Evolutionary conservation across 352 stramenopile genomes (phyloP).

Genomic region (Phytophthora fragariae): DNA sequence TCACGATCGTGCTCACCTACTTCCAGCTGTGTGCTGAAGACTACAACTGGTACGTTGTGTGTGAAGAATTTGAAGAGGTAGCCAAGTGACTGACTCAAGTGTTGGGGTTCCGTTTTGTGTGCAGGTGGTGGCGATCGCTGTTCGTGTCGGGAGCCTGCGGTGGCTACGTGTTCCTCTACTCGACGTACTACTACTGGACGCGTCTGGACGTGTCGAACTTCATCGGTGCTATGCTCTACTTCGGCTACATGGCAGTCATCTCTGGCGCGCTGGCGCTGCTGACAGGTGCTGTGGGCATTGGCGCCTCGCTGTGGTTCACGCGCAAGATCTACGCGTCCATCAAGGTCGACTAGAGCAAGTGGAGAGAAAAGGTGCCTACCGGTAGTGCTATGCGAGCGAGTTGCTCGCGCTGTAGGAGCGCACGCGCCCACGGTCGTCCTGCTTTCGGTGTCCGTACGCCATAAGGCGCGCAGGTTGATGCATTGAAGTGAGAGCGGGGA

Average conservation of each 20-base stretch:
- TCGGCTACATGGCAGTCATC: slow-evolving; percentile 99
- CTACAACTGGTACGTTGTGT: slow-evolving; percentile 97
- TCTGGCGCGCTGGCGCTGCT: slow-evolving; percentile 96
- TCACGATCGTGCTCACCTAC: slow-evolving; percentile 99
- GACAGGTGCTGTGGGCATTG: slow-evolving; percentile 96
- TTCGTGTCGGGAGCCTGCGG: slow-evolving; percentile 96
- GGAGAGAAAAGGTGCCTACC: slow-evolving; percentile 4
- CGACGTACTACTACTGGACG: slow-evolving; percentile 98
- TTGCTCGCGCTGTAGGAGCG: slow-evolving; percentile 23
- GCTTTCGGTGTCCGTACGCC: slow-evolving; percentile 8
- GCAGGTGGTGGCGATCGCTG: slow-evolving; percentile 98
- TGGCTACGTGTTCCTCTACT: slow-evolving; percentile 99
- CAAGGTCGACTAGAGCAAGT: slow-evolving; percentile 50
- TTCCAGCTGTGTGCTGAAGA: slow-evolving; percentile 99
- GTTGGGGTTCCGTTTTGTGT: slow-evolving; percentile 5
- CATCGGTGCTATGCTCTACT: slow-evolving; percentile 94
- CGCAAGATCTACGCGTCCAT: slow-evolving; percentile 96
- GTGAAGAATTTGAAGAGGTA: background rate
- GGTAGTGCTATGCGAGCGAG: slow-evolving; percentile 12
- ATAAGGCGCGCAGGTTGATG: slow-evolving; percentile 15
- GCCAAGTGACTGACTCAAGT: background rate
- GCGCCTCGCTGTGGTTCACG: slow-evolving; percentile 98
- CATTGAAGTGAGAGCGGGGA: background rate
- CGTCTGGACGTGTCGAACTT: slow-evolving; percentile 95
- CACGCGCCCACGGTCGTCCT: slow-evolving; percentile 1